Evolutionary conservation across 805 yeast species (phyloP), one percentile per base, ranked within the genome.

Genomic region (Barnettozyma populi): DNA sequence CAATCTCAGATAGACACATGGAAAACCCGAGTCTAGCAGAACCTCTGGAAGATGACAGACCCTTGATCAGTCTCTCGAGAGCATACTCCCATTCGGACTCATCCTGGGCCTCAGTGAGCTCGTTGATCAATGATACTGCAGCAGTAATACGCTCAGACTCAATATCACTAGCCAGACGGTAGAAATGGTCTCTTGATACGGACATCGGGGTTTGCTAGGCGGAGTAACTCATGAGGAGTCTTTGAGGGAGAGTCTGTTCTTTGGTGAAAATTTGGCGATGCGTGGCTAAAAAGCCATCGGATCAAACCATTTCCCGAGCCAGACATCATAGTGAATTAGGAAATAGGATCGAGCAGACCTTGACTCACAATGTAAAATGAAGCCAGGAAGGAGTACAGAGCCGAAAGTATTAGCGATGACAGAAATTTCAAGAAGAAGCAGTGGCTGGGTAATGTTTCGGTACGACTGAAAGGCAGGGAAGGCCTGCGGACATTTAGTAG

Each of bases 21-120:
- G 96, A 86, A 60, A 84, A 92, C 5, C 98, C 98, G 25, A 87
- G 67, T 48, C 97, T 72, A 1, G 96, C 94, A 42, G 89, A 75
- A 21, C 86, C 95, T 58, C 94, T 78, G 14, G 90, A 76, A 6
- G 96, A 85, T 5, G 89, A 73, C 29, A 92, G 69, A 44, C 98
- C 97, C 52, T 81, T 83, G 53, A 88, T 76, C 52, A 92, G 71
- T 60, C 98, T 75, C 52, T 79, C 78, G 46, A 87, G 66, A 0
- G 95, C 94, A 61, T 92, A 92, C 43, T 77, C 76, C 89, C 92
- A 89, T 57, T 90, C 96, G 1, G 69, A 70, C 20, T 64, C 59
- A 24, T 71, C 64, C 23, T 67, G 60, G 7, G 68, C 73, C 0
- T 57, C 60, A 13, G 68, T 61, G 5, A 90, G 75, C 50, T 86